Percentiles rank a stretch among this genome's conserved stretches.
These are phyloP conservation scores for Ogataea populi-albae DNA, from an alignment of 805 yeast genomes.

Conservation along the genomic window DNA sequence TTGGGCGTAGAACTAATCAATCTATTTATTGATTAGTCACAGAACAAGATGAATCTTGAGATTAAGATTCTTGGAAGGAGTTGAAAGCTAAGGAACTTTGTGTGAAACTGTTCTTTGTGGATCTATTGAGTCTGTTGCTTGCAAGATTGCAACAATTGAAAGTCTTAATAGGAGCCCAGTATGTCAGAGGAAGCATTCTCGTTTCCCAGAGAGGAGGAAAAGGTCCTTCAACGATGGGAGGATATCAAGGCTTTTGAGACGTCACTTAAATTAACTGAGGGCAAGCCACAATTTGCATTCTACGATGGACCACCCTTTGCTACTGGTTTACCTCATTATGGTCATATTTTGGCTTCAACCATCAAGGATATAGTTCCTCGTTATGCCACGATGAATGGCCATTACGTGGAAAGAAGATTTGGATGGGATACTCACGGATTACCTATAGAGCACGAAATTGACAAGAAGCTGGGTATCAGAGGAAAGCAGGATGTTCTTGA, in stretches of 20 bases:
- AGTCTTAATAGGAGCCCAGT: constrained; percentile 1
- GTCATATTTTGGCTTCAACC: constrained; percentile 95
- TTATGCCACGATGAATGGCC: constrained; percentile 97
- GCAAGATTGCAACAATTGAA: constrained; percentile 15
- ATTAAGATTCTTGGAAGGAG: too few relatives aligned
- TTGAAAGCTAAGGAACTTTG: too few relatives aligned
- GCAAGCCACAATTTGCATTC: constrained; percentile 82
- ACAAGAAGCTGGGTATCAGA: constrained; percentile 90
- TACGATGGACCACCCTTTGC: constrained; percentile 99
- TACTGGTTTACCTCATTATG: constrained; percentile 98
- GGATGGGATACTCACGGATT: constrained; percentile 99
- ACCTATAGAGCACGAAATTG: constrained; percentile 98
- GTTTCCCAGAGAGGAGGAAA: constrained; percentile 89
- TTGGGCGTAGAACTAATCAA: too few relatives aligned
- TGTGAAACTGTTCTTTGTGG: too few relatives aligned
- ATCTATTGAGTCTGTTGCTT: too few relatives aligned
- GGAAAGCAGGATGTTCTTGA: constrained; percentile 93
- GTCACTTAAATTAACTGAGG: constrained; percentile 78
- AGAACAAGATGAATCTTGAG: too few relatives aligned
- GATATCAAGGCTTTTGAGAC: constrained; percentile 93
- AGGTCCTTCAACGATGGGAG: constrained; percentile 76
- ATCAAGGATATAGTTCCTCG: constrained; percentile 97
- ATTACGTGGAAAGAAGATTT: constrained; percentile 92
- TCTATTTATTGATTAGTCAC: too few relatives aligned
- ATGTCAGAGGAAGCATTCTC: constrained; percentile 47